phyloP scores from a whole-genome alignment of 2,329 filamentous ascomycete species.

The Pseudocercospora crystallina region DNA sequence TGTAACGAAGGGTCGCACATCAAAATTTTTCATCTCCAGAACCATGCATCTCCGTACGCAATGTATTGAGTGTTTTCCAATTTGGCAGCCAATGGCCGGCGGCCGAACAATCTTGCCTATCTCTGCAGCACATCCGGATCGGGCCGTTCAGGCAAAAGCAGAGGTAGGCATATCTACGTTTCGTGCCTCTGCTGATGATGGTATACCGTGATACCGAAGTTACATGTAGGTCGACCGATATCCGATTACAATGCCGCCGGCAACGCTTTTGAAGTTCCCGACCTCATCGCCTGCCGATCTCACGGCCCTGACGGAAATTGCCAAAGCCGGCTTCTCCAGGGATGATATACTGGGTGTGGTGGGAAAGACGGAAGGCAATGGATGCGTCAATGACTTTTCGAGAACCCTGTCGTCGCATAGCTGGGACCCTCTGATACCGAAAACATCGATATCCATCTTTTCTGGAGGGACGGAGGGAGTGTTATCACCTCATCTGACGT shows the following conservation, averaged over 20 bases:
- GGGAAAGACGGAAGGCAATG: conserved; percentile 16
- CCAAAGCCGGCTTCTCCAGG: not conserved
- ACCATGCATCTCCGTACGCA: no score
- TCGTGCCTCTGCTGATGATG: no score
- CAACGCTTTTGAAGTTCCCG: conserved; percentile 9
- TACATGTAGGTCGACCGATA: no score
- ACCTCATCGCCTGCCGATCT: conserved; percentile 9
- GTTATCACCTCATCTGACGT: conserved; percentile 7
- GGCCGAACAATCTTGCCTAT: no score
- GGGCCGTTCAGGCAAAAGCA: no score
- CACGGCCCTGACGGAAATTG: not conserved
- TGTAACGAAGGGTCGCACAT: not conserved
- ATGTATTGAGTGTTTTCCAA: no score
- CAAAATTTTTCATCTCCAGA: no score
- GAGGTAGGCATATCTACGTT: no score
- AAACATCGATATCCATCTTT: conserved; percentile 7
- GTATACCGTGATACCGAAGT: not conserved
- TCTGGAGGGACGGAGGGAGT: conserved; percentile 15
- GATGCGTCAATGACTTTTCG: conserved; percentile 14
- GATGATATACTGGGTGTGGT: conserved; percentile 9
- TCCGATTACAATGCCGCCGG: conserved; percentile 1
- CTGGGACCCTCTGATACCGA: conserved; percentile 9
- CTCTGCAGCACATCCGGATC: no score
- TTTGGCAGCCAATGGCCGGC: no score
- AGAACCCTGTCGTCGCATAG: conserved; percentile 2